Evolutionary conservation across 2,329 filamentous ascomycete species (phyloP), one percentile per base, ranked within the genome.

Genomic region (Fusarium oxysporum): DNA sequence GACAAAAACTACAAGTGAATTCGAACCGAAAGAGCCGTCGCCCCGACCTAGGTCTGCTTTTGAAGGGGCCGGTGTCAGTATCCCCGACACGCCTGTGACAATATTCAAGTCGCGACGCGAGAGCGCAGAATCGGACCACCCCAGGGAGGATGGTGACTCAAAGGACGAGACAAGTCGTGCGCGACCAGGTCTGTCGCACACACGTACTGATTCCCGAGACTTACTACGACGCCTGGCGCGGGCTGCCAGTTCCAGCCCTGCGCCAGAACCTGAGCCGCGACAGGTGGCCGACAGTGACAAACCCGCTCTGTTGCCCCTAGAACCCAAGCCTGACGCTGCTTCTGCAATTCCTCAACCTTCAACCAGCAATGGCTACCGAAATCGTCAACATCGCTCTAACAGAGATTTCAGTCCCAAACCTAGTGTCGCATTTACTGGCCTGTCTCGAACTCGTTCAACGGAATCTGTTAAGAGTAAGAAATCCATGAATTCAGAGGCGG

Each of bases 391-490:
- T 38, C 63, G 59, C 17, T 57, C 68, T 30, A 70, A 62, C 43
- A 76, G 76, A 33, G 76, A 82, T 33, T 48, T 58, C 40, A 77
- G 76, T n/a, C 43, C 74, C 21, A 83, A 80, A 62, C 84, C 82
- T 25, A 83, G 82, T 6, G 86, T 89, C 40, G 85, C 83, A 53
- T 89, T 88, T 74, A 78, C 80, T 10, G 84, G 84, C 37, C 75
- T 89, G 43, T 81, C 78, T 44, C 83, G 85, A 58, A 80, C 78
- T 58, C 76, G 80, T 17, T 88, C 87, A 5, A 80, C 78, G 32
- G 87, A 88, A 53, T 87, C 87, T 45, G 74, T 81, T 55, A 83
- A 82, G 71, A 84, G 85, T 72, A 89, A 88, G 78, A 81, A 83
- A 62, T 83, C 83, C 40, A 79, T 83, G 75, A 81, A 84, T 65